Evolutionary conservation across 2,329 filamentous ascomycete species (phyloP), one percentile per base, ranked within the genome.

Genomic region (Penicillium italicum): DNA sequence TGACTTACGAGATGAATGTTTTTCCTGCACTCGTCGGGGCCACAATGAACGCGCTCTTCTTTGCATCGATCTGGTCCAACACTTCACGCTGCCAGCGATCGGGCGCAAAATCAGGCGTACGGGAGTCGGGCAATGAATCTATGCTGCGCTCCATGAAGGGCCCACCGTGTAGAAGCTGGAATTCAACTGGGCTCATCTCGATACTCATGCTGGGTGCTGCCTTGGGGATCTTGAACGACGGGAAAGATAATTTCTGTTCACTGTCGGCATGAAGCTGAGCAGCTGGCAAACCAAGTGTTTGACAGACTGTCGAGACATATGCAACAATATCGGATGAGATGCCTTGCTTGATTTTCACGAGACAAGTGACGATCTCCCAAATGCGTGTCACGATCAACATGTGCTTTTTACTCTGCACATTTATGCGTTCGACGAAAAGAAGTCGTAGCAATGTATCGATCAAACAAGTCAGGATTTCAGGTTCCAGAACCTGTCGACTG

Each of bases 1-100:
- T 1, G 14, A 63, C 68, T 64, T 51, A 71, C 68, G 65, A 67
- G 84, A 92, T 92, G 69, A 92, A 93, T 0, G 89, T 93, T 71
- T 92, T 93, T 60, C 89, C 89, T 0, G 89, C 86, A 24, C 85
- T 89, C 0, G 89, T 93, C 0, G 89, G 89, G 0, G 89, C 89
- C 9, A 92, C 85, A 0, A 91, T 87, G 56, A 92, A 85, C 0
- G 90, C 75, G 62, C 87, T 90, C 60, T 85, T 82, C 51, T 88
- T 78, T 0, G 79, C 79, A 68, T 93, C 89, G 36, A 92, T 85
- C 37, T 84, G 82, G 59, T 93, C 87, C 0, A 93, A 77, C 0
- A 92, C 88, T 36, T 83, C 78, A 53, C 86, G 77, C 71, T 93
- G 89, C 89, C 89, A 93, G 3, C 81, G 82, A 74, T 93, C 89